Percentiles rank a stretch among this genome's conserved stretches.
These are phyloP conservation scores for Arachis hypogaea DNA, from an alignment of 306 rosid species.

Conservation along the genomic window DNA sequence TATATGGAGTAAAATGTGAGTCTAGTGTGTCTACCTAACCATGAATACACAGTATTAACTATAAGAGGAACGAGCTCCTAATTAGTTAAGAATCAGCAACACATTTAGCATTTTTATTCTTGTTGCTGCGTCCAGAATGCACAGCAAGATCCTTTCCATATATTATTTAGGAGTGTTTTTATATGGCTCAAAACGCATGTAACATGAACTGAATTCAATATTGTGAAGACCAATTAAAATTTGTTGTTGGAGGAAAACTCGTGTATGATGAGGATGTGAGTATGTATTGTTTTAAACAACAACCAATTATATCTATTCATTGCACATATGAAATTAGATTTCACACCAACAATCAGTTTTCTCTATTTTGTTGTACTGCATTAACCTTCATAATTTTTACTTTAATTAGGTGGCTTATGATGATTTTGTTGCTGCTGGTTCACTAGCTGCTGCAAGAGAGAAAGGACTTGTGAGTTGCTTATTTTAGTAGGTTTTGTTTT, in stretches of 20 bases:
- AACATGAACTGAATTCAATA: no score
- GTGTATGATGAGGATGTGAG: no score
- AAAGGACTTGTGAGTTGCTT: conserved; percentile 84
- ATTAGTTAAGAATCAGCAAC: background rate
- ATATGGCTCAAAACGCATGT: no score
- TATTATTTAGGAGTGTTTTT: background rate
- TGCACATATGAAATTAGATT: no score
- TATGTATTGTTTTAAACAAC: no score
- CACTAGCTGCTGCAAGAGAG: conserved; percentile 91
- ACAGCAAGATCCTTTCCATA: background rate
- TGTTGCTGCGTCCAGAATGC: background rate
- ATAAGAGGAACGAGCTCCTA: background rate
- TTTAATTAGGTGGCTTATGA: conserved; percentile 74
- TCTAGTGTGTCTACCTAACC: background rate
- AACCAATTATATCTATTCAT: no score
- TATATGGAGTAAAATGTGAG: background rate
- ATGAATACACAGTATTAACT: background rate
- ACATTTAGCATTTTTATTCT: background rate
- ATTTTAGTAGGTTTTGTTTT: conserved; percentile 19
- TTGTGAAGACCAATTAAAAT: no score
- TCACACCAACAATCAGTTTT: no score
- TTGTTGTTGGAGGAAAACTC: no score
- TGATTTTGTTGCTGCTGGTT: conserved; percentile 85
- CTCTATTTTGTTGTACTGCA: background rate
- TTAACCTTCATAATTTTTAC: conserved; percentile 6